These are phyloP conservation scores for Leccinum cinnamomeum DNA, from an alignment of 1,284 basidiomycete genomes.

Conservation along the genomic window DNA sequence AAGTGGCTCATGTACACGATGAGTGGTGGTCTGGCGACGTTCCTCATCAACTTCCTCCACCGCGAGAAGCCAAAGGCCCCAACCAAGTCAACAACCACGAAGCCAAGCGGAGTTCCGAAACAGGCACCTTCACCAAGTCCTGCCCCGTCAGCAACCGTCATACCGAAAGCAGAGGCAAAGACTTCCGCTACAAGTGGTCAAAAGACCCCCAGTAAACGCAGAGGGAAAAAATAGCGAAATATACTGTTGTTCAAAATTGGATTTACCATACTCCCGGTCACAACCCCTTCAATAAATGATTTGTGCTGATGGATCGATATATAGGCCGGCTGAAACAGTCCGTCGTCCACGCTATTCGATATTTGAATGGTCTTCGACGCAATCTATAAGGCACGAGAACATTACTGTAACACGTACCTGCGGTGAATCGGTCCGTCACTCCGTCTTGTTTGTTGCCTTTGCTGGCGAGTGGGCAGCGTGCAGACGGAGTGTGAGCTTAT, in stretches of 20 bases:
- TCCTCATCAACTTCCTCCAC: constrained; percentile 49
- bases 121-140: constrained; percentile 3
- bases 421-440: neutral
- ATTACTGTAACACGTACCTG: neutral
- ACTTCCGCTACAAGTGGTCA: constrained; percentile 14
- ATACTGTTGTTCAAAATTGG: neutral
- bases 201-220: constrained; percentile 31
- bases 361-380: neutral
- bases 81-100: constrained; percentile 4
- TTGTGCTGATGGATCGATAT: neutral
- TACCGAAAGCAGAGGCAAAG: constrained; percentile 20
- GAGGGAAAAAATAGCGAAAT: constrained; percentile 23
- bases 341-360: neutral
- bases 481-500: neutral
- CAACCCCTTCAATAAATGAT: neutral
- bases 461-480: neutral
- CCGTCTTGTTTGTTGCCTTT: neutral
- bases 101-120: constrained; percentile 7
- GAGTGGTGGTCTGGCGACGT: constrained; percentile 48
- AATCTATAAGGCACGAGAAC: neutral
- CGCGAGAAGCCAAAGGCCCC: constrained; percentile 20
- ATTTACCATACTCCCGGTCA: neutral
- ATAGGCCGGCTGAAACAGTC: neutral
- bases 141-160: neutral
- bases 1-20: constrained; percentile 51